Evolutionary conservation across 1,284 basidiomycete genomes (phyloP).

Genomic region (Moesziomyces sp.): DNA sequence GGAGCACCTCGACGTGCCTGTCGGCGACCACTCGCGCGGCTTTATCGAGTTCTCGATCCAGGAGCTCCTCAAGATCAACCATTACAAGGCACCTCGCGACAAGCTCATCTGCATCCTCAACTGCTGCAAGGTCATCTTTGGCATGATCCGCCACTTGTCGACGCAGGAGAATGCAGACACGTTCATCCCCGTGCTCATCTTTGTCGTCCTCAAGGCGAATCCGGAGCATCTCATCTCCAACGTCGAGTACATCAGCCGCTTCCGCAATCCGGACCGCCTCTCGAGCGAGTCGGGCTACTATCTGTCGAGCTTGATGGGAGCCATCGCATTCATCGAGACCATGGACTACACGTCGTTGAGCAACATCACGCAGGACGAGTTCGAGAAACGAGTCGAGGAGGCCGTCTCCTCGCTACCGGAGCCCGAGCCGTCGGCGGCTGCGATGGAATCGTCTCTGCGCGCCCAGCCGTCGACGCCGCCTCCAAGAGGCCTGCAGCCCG

Average conservation of each 20-base stretch:
- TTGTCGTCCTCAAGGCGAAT: conserved; percentile 90
- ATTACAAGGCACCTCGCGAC: conserved; percentile 97
- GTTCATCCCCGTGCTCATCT: conserved; percentile 94
- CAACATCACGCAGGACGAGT: conserved; percentile 90
- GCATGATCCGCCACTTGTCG: conserved; percentile 84
- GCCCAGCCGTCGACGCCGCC: conserved; percentile 28
- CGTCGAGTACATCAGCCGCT: conserved; percentile 89
- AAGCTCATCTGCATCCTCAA: conserved; percentile 98
- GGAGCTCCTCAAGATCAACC: conserved; percentile 89
- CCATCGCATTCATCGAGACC: conserved; percentile 93
- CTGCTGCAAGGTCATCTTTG: conserved; percentile 99
- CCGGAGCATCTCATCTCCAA: conserved; percentile 93
- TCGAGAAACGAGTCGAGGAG: conserved; percentile 73
- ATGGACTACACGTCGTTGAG: conserved; percentile 95
- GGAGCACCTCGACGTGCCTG: conserved; percentile 79
- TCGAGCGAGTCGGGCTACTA: conserved; percentile 98
- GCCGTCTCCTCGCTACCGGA: conserved; percentile 46
- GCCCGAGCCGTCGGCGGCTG: conserved; percentile 19
- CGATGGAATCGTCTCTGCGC: conserved; percentile 6
- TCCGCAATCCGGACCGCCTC: conserved; percentile 86
- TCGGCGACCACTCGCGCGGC: conserved; percentile 72
- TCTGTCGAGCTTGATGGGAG: conserved; percentile 81
- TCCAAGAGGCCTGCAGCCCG: conserved; percentile 18
- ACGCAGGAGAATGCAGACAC: conserved; percentile 75
- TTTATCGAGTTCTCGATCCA: conserved; percentile 94